Percentiles rank a stretch among this genome's conserved stretches.
These are phyloP conservation scores for Thelonectria discophora DNA, from an alignment of 2,329 filamentous ascomycete species.

Conservation along the genomic window DNA sequence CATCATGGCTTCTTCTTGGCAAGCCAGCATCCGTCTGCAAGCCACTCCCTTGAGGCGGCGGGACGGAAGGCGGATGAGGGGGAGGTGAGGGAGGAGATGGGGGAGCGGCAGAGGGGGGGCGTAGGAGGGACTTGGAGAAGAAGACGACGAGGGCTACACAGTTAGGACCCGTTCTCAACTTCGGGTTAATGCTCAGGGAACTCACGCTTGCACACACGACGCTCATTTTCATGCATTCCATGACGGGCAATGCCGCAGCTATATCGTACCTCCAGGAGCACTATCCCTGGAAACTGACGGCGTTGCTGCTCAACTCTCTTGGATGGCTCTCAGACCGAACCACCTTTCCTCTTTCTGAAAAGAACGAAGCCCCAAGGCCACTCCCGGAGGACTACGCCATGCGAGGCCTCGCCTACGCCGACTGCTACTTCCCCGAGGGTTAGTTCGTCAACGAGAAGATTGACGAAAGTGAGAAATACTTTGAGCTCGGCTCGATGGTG, in stretches of 20 bases:
- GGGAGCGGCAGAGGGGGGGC: too few species aligned
- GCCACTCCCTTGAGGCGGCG: constrained; percentile 71
- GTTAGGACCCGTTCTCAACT: too few species aligned
- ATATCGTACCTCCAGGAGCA: constrained; percentile 54
- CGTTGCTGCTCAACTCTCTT: constrained; percentile 51
- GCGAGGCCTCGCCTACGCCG: too few species aligned
- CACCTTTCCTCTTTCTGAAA: constrained; percentile 58
- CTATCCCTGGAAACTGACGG: constrained; percentile 62
- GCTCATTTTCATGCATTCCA: constrained; percentile 65
- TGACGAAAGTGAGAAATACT: constrained; percentile 73
- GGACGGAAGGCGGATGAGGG: too few species aligned
- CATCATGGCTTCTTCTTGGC: constrained; percentile 89
- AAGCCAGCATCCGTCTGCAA: constrained; percentile 84
- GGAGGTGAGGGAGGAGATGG: too few species aligned
- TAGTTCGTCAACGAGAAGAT: constrained; percentile 68
- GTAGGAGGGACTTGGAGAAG: too few species aligned
- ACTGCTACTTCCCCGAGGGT: constrained; percentile 64
- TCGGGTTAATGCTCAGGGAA: too few species aligned
- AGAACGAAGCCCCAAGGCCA: constrained; percentile 58
- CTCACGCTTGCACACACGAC: too few species aligned
- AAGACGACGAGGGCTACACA: too few species aligned
- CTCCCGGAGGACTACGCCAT: constrained; percentile 76
- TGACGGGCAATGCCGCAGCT: constrained; percentile 53
- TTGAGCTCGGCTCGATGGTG: constrained; percentile 68
- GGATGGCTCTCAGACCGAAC: constrained; percentile 40